Evolutionary conservation across 2,329 filamentous ascomycete species (phyloP).

Genomic region (Apiospora aurea): DNA sequence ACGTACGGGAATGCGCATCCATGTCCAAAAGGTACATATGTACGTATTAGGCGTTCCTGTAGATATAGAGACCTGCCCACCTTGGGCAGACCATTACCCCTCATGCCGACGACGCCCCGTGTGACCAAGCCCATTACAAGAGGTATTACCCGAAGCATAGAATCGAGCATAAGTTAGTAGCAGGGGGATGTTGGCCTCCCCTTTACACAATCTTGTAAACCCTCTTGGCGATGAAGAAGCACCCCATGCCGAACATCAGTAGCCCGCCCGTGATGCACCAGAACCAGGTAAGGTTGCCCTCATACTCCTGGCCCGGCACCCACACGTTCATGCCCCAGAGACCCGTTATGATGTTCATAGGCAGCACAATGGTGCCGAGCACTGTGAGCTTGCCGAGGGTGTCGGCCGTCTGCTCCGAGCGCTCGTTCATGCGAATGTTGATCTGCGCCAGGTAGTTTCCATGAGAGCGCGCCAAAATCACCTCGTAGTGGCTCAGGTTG

Average conservation of each 20-base stretch:
- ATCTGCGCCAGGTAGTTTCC: constrained; percentile 99
- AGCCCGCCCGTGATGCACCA: constrained; percentile 77
- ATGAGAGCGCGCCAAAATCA: constrained; percentile 89
- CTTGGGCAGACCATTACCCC: too few species aligned
- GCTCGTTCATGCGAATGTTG: constrained; percentile 98
- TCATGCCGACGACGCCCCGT: neutral
- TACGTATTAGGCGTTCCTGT: too few species aligned
- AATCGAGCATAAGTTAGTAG: neutral
- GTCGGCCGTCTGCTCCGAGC: constrained; percentile 93
- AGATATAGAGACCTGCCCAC: too few species aligned
- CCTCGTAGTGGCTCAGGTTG: constrained; percentile 95
- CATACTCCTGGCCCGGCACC: constrained; percentile 89
- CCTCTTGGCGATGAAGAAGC: constrained; percentile 58
- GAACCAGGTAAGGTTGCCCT: constrained; percentile 79
- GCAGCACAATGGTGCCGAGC: constrained; percentile 93
- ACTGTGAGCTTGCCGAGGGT: constrained; percentile 95
- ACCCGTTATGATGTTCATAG: constrained; percentile 99
- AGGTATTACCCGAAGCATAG: neutral
- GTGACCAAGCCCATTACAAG: neutral
- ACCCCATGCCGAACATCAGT: constrained; percentile 78
- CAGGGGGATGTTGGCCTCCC: neutral
- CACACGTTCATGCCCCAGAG: constrained; percentile 99
- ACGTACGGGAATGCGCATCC: too few species aligned
- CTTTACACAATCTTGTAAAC: constrained; percentile 18
- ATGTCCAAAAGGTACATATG: too few species aligned